Base-by-base conservation (phyloP, 495 filamentous ascomycete species). In the Aspergillus sclerotioniger region DNA sequence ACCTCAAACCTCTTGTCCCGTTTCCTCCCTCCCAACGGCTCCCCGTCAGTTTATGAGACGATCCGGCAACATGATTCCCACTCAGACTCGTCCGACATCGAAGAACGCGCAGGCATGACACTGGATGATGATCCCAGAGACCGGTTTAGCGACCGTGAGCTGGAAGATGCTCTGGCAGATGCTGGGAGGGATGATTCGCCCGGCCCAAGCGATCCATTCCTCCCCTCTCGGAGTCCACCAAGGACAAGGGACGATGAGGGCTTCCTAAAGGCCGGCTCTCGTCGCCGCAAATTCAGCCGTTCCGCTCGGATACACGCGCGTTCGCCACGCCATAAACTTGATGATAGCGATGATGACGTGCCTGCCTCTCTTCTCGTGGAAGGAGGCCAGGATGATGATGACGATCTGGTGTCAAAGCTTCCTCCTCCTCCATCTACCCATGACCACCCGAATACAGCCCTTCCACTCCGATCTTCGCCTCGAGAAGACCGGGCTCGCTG, bases 271-370 rank as follows among this genome's bases (percentile, higher is more conserved):
- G 49, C 63, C 10, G 57, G 62, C 4, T 62, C 68, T 29, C 69
- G 68, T 31, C 64, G 66, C 45, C 67, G 68, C 44, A 77, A 70
- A 53, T 44, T 58, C 1, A 67, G 66, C 8, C 66, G 62, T 49
- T 66, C 72, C n/a, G 66, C 68, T 17, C 76, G 73, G 71, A 64
- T 73, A 61, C 72, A 62, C 32, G 50, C 56, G 15, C 63, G 61
- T 20, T 59, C 67, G 8, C 66, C 67, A 6, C 67, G 66, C 0
- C 67, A 74, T 47, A 71, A 85, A 19, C 75, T 87, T 15, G 87
- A 90, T n/a, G 90, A 95, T 53, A 83, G 81, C 16, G 90, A 96
- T 66, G 92, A 96, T 52, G 94, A 98, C 62, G 94, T 98, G 1
- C 94, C 94, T 3, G 83, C 84, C 32, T 97, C 93, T 13, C 79